Conservation (phyloP, 768 basidiomycete species). For the Pleurotus citrinopileatus region DNA sequence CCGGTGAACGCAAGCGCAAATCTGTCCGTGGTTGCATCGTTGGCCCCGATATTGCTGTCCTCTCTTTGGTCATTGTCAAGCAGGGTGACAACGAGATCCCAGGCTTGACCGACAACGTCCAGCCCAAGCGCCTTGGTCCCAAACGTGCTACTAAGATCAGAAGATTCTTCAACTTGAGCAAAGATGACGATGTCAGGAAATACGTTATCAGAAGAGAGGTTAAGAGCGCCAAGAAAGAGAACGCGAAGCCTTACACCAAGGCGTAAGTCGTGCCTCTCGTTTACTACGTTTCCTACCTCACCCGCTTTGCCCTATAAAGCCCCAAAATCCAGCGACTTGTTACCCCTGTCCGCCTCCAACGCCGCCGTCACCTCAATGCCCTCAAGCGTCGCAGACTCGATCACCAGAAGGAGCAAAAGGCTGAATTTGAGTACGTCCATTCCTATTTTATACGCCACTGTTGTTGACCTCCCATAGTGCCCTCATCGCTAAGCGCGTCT, state of each 20-base stretch:
- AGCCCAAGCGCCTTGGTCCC: slow-evolving; percentile 95
- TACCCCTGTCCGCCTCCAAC: slow-evolving; percentile 93
- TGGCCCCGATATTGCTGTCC: slow-evolving; percentile 92
- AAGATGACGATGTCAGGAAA: slow-evolving; percentile 98
- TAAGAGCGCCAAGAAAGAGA: slow-evolving; percentile 81
- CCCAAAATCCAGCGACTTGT: slow-evolving; percentile 98
- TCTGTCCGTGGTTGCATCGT: slow-evolving; percentile 99
- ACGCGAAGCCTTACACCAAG: slow-evolving; percentile 94
- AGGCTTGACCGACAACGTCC: slow-evolving; percentile 86
- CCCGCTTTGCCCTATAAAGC: slow-evolving; percentile 31
- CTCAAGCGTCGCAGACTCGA: slow-evolving; percentile 88
- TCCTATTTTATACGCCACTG: background rate
- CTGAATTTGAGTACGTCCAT: slow-evolving; percentile 79
- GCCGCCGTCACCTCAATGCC: slow-evolving; percentile 87
- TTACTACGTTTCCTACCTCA: background rate
- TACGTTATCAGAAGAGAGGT: slow-evolving; percentile 95
- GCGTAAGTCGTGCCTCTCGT: slow-evolving; percentile 55
- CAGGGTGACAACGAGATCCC: slow-evolving; percentile 90
- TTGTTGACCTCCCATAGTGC: slow-evolving; percentile 31
- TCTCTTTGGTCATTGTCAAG: slow-evolving; percentile 93
- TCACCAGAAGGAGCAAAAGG: slow-evolving; percentile 92
- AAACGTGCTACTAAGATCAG: slow-evolving; percentile 98
- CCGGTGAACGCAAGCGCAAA: slow-evolving; percentile 97
- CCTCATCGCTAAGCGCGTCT: slow-evolving; percentile 83
- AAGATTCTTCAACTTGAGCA: slow-evolving; percentile 94